These are phyloP conservation scores for Thalassiosira sp. DNA, from an alignment of 352 stramenopile species.

Conservation along the genomic window DNA sequence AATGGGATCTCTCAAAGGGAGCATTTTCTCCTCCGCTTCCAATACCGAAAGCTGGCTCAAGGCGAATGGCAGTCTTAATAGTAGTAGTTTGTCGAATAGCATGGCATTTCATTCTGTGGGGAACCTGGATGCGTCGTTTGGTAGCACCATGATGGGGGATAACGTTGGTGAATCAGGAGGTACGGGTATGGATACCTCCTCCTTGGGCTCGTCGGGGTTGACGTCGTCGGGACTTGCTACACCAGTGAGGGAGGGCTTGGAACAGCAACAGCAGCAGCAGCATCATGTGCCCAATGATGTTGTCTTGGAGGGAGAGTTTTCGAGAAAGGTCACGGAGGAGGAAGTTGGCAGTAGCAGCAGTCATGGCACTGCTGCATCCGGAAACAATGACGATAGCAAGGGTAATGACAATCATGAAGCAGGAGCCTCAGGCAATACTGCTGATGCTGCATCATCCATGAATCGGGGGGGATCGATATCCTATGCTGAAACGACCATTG, in stretches of 20 bases:
- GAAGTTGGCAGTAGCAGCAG: not conserved
- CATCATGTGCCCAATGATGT: not conserved
- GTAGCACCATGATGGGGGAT: too few relatives aligned
- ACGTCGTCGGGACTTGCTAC: too few relatives aligned
- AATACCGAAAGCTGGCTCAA: conserved; percentile 15
- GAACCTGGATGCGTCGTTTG: conserved; percentile 15
- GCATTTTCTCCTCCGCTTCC: not conserved
- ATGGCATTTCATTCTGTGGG: conserved; percentile 23
- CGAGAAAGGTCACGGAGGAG: not conserved
- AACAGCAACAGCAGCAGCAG: too few relatives aligned
- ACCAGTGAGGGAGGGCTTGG: too few relatives aligned
- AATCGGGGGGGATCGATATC: not conserved
- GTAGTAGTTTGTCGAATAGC: not conserved
- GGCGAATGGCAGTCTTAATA: not conserved
- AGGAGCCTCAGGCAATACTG: not conserved
- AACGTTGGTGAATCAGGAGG: too few relatives aligned
- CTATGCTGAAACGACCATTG: not conserved
- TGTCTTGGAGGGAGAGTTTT: not conserved
- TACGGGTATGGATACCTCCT: not conserved
- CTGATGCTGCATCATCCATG: too few relatives aligned
- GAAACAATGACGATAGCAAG: too few relatives aligned
- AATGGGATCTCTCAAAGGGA: not conserved
- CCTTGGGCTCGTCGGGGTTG: too few relatives aligned
- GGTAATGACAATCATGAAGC: not conserved
- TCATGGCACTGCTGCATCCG: too few relatives aligned